phyloP scores from a whole-genome alignment of 2,329 filamentous ascomycete genomes.

The Colletotrichum camelliae region DNA sequence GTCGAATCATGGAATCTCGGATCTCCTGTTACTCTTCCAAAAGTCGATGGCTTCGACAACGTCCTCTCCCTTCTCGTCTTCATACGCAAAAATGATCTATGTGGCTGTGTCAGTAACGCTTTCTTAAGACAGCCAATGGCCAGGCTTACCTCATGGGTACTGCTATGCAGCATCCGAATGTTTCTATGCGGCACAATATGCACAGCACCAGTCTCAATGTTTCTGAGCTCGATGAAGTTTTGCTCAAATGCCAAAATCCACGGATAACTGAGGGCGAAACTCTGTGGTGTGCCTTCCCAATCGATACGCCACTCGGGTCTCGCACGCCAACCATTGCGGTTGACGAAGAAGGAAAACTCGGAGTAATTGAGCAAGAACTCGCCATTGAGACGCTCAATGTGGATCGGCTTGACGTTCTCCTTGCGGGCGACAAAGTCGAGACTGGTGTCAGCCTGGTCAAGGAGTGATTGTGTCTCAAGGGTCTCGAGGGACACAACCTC shows the following conservation, averaged over 20 bases:
- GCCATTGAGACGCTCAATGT: constrained; percentile 95
- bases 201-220: constrained; percentile 92
- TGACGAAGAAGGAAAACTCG: constrained; percentile 99
- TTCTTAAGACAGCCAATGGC: not conserved
- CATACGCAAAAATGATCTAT: constrained; percentile 96
- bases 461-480: constrained; percentile 94
- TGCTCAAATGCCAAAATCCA: constrained; percentile 98
- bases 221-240: constrained; percentile 95
- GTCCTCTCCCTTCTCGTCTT: constrained; percentile 93
- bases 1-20: constrained; percentile 38
- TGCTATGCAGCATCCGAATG: constrained; percentile 96
- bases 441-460: constrained; percentile 97
- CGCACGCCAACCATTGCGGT: constrained; percentile 96
- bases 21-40: constrained; percentile 75
- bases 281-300: constrained; percentile 93
- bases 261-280: constrained; percentile 93
- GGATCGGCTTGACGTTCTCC: constrained; percentile 92
- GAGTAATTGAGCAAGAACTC: constrained; percentile 98
- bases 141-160: constrained; percentile 85
- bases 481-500: constrained; percentile 97
- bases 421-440: constrained; percentile 95
- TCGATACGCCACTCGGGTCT: constrained; percentile 96
- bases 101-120: constrained; percentile 13
- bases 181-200: constrained; percentile 97
- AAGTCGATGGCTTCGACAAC: constrained; percentile 96